Conservation (phyloP, 2,329 filamentous ascomycete genomes). For the Parascedosporium putredinis region DNA sequence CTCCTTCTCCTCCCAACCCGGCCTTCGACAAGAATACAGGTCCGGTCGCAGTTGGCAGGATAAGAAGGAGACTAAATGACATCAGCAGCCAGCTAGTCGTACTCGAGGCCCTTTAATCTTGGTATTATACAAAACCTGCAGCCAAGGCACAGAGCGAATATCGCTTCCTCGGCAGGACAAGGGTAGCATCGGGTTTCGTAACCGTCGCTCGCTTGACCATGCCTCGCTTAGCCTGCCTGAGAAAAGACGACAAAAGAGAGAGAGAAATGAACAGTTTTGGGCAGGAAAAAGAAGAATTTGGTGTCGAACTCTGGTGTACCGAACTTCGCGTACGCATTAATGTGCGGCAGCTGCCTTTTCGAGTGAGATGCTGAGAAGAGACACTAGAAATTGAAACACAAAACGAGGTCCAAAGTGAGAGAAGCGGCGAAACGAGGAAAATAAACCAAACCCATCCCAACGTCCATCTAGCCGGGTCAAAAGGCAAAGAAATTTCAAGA, state of each 20-base stretch:
- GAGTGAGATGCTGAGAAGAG: background rate
- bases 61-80: slow-evolving; percentile 1
- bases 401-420: background rate
- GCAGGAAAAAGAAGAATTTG: background rate
- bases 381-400: background rate
- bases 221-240: background rate
- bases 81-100: slow-evolving; percentile 7
- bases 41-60: background rate
- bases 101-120: background rate
- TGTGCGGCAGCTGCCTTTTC: background rate
- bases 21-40: background rate
- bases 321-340: background rate
- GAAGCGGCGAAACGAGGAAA: slow-evolving; percentile 4
- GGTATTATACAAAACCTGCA: slow-evolving; percentile 6
- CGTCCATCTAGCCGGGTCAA: background rate
- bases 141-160: background rate
- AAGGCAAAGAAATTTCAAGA: background rate
- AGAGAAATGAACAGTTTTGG: slow-evolving; percentile 7
- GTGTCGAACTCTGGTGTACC: background rate
- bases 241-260: background rate
- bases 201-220: background rate
- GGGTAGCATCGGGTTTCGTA: background rate
- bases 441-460: background rate
- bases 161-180: background rate
- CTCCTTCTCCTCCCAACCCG: background rate